Evolutionary conservation across 768 basidiomycete genomes (phyloP).

Genomic region (Gloeophyllum trabeum): DNA sequence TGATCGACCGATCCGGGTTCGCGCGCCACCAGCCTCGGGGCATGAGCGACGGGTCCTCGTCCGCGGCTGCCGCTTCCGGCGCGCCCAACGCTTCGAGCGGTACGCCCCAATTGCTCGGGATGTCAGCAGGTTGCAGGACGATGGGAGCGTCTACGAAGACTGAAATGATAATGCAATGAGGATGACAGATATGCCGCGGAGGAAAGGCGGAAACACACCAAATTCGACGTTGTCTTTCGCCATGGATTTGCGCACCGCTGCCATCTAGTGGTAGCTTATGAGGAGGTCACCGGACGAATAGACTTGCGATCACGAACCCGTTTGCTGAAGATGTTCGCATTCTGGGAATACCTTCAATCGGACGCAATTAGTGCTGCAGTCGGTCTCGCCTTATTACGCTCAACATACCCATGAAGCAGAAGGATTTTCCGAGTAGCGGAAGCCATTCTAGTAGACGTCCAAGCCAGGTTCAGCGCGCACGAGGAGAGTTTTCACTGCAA

Average conservation of each 20-base stretch:
- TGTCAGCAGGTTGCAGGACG: constrained; percentile 54
- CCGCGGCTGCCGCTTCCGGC: constrained; percentile 19
- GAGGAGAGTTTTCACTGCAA: no score
- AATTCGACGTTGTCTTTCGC: constrained; percentile 57
- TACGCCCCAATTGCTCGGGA: constrained; percentile 22
- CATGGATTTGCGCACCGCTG: constrained; percentile 65
- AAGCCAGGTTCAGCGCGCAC: no score
- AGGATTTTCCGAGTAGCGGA: constrained; percentile 24
- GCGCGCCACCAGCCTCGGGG: constrained; percentile 68
- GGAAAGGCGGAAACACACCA: constrained; percentile 24
- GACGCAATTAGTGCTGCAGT: background rate
- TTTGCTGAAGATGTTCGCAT: constrained; percentile 56
- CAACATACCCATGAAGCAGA: constrained; percentile 28
- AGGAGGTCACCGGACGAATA: constrained; percentile 1
- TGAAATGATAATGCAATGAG: constrained; percentile 14
- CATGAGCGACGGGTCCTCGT: constrained; percentile 37
- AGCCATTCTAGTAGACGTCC: no score
- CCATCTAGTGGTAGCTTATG: constrained; percentile 32
- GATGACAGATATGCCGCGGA: background rate
- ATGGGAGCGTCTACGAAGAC: constrained; percentile 70
- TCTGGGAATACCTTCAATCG: constrained; percentile 47
- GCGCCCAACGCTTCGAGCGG: constrained; percentile 24
- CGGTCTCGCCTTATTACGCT: background rate
- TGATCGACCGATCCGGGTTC: constrained; percentile 38
- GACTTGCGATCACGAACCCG: constrained; percentile 29